Evolutionary conservation across 305 asterid genomes (phyloP).

Genomic region (Andrographis paniculata): DNA sequence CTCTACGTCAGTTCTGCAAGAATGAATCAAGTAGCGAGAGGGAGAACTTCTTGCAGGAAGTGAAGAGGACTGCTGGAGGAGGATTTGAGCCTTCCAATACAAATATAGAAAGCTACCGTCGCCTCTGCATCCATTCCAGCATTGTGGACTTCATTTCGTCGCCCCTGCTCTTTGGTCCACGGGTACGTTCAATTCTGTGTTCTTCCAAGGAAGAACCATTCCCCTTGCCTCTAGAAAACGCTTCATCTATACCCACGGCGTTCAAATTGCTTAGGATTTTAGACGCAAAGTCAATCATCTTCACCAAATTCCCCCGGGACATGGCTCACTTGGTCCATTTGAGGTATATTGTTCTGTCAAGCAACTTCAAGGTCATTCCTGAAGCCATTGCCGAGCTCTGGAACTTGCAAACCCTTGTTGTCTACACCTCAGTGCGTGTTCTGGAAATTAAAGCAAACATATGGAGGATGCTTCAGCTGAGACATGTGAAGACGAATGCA

Average conservation of each 20-base stretch:
- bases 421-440: not conserved
- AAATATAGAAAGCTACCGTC: not conserved
- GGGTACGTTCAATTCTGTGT: slow-evolving; percentile 8
- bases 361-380: slow-evolving; percentile 4
- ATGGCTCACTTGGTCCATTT: not conserved
- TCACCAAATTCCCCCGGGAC: not conserved
- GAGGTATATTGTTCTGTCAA: slow-evolving; percentile 2
- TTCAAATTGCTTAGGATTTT: slow-evolving; percentile 7
- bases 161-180: not conserved
- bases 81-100: not conserved
- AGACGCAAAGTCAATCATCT: not conserved
- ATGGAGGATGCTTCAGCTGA: slow-evolving; percentile 1
- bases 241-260: not conserved
- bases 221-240: not conserved
- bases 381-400: not conserved
- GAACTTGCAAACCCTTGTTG: slow-evolving; percentile 5
- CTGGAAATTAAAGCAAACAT: not conserved
- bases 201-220: not conserved
- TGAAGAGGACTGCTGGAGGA: not conserved
- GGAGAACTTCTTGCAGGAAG: not conserved
- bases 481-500: slow-evolving; percentile 11
- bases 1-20: not conserved
- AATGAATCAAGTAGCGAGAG: not conserved
- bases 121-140: slow-evolving; percentile 1
- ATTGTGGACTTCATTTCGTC: not conserved